phyloP scores from a whole-genome alignment of 2,329 filamentous ascomycete species.

The Drechslerella dactyloides region DNA sequence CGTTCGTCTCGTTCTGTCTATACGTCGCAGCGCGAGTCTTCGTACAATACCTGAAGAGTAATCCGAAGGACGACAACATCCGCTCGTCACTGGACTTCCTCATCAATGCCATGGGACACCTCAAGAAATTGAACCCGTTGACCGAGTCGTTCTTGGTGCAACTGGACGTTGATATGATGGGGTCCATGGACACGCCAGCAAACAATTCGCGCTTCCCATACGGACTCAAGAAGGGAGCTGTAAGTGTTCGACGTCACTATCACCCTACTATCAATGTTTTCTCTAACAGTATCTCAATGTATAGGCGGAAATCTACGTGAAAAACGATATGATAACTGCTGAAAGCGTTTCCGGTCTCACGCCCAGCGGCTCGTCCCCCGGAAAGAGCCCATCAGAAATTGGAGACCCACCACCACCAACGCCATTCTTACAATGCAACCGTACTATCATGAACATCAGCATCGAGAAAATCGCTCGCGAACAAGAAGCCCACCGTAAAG shows the following conservation, averaged over 20 bases:
- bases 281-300: conserved; percentile 43
- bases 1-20: conserved; percentile 92
- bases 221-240: conserved; percentile 52
- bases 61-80: conserved; percentile 81
- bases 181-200: conserved; percentile 50
- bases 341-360: conserved; percentile 5
- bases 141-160: conserved; percentile 95
- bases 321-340: not conserved
- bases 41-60: conserved; percentile 92
- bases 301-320: conserved; percentile 36
- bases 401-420: conserved; percentile 10
- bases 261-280: conserved; percentile 3
- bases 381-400: conserved; percentile 15
- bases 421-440: conserved; percentile 29
- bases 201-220: conserved; percentile 53
- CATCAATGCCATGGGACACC: conserved; percentile 83
- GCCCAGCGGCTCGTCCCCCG: conserved; percentile 17
- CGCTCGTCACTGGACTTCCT: conserved; percentile 87
- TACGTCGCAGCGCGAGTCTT: conserved; percentile 96
- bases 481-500: conserved; percentile 33
- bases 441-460: conserved; percentile 45
- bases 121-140: conserved; percentile 85
- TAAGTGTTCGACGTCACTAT: conserved; percentile 20
- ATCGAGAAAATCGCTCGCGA: conserved; percentile 30
- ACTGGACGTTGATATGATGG: conserved; percentile 79